These are phyloP conservation scores for Neurospora discreta DNA, from an alignment of 495 filamentous ascomycete genomes.

Conservation along the genomic window DNA sequence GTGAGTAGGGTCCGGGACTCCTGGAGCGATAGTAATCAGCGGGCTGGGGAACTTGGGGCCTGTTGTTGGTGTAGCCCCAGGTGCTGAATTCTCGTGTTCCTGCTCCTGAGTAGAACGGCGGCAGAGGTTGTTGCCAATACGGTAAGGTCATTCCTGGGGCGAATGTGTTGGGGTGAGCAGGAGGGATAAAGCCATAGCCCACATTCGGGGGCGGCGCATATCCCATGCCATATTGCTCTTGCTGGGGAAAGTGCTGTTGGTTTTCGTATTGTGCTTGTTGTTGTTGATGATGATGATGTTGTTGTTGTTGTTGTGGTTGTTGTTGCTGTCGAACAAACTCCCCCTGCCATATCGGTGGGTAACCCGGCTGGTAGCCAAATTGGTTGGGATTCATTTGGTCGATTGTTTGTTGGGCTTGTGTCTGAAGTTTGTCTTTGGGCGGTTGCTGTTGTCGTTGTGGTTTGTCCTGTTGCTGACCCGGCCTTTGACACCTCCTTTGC, in stretches of 20 bases:
- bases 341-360: not conserved
- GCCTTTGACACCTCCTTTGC: not conserved
- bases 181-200: not conserved
- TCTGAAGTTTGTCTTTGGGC: not conserved
- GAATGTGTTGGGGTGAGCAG: not conserved
- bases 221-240: not conserved
- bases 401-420: not conserved
- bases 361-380: not conserved
- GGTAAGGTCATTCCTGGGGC: not conserved
- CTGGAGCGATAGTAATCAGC: not conserved
- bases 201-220: not conserved
- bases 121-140: not conserved
- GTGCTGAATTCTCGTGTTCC: not conserved
- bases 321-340: not conserved
- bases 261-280: conserved; percentile 1
- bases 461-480: not conserved
- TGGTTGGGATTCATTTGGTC: not conserved
- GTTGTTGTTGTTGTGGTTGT: not conserved
- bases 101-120: not conserved
- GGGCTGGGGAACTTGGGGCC: not conserved
- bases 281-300: not conserved
- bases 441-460: not conserved
- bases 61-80: not conserved
- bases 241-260: not conserved
- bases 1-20: not conserved